phyloP scores from a whole-genome alignment of 805 yeast species.

The Suhomyces emberorum region DNA sequence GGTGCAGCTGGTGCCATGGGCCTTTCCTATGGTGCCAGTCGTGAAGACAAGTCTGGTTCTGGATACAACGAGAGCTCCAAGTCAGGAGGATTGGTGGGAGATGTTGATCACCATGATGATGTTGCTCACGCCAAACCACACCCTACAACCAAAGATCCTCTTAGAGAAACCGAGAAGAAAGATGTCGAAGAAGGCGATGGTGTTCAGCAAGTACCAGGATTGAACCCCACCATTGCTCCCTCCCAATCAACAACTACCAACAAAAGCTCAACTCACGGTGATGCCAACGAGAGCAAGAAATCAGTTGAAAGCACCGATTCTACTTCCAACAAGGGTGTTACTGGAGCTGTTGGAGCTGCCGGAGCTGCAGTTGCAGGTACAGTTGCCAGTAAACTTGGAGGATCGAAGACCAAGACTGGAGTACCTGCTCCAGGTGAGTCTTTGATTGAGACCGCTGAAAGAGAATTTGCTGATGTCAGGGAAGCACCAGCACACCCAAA shows the following conservation, averaged over 20 bases:
- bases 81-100: slow-evolving; percentile 6
- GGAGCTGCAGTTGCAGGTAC: slow-evolving; percentile 20
- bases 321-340: slow-evolving; percentile 2
- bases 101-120: slow-evolving; percentile 15
- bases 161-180: neutral
- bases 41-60: neutral
- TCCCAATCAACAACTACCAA: neutral
- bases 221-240: slow-evolving; percentile 6
- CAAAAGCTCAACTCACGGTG: neutral
- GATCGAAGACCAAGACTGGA: neutral
- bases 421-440: slow-evolving; percentile 11
- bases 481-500: slow-evolving; percentile 10
- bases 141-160: slow-evolving; percentile 1
- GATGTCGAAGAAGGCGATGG: slow-evolving; percentile 7
- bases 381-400: neutral
- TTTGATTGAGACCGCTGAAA: slow-evolving; percentile 19
- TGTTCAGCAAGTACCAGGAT: slow-evolving; percentile 20
- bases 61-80: neutral
- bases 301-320: neutral
- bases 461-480: slow-evolving; percentile 13
- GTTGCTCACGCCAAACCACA: slow-evolving; percentile 13
- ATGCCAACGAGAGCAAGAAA: neutral
- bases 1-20: slow-evolving; percentile 17
- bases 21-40: slow-evolving; percentile 6
- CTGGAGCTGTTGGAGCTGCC: slow-evolving; percentile 16